Conservation (phyloP, 306 rosid species). For the Canavalia ensiformis region DNA sequence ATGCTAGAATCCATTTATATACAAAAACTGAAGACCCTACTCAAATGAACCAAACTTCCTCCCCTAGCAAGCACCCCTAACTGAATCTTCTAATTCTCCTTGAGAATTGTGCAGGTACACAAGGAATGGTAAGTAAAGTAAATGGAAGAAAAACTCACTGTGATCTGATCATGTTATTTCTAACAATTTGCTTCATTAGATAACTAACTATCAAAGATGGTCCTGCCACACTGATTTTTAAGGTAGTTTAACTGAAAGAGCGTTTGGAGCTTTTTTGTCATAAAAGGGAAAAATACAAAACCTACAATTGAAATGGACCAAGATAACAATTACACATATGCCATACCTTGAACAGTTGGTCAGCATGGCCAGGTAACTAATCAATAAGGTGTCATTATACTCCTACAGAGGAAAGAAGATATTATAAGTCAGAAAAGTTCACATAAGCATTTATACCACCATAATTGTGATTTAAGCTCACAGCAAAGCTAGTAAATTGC, state of each 20-base stretch:
- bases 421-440: conserved; percentile 16
- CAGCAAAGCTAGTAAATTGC: conserved; percentile 11
- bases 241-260: conserved; percentile 21
- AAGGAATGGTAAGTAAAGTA: not conserved
- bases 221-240: not conserved
- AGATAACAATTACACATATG: conserved; percentile 32
- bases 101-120: not conserved
- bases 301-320: not conserved
- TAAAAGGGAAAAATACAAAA: not conserved
- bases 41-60: conserved; percentile 15
- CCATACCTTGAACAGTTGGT: conserved; percentile 97
- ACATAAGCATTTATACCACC: conserved; percentile 15
- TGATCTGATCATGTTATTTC: conserved; percentile 8
- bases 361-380: conserved; percentile 90
- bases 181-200: not conserved
- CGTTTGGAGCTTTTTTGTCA: not conserved
- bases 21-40: not conserved
- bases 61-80: not conserved
- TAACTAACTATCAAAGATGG: conserved; percentile 7
- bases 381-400: conserved; percentile 87
- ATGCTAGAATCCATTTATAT: conserved; percentile 13
- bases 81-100: conserved; percentile 6
- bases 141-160: not conserved
- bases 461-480: conserved; percentile 7
- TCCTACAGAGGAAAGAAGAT: conserved; percentile 63